Evolutionary conservation across 1,139 yeast species (phyloP).

Genomic region (Zygosaccharomyces sapae): DNA sequence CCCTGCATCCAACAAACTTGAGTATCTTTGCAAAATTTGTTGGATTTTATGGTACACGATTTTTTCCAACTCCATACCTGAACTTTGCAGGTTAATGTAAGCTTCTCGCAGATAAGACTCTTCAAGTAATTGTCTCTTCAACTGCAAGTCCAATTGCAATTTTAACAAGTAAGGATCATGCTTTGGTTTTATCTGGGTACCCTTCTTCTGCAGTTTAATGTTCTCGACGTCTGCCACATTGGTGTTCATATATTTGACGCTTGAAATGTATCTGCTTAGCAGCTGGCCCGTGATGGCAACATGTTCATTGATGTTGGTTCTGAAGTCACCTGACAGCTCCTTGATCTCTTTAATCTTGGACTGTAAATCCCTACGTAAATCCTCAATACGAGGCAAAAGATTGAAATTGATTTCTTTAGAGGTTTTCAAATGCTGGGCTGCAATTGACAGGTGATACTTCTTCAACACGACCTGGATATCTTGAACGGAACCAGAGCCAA

Average conservation of each 20-base stretch:
- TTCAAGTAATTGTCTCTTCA: constrained; percentile 62
- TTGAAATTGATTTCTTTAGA: constrained; percentile 56
- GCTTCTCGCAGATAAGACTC: constrained; percentile 71
- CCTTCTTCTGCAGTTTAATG: constrained; percentile 16
- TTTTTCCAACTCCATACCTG: constrained; percentile 69
- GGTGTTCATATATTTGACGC: constrained; percentile 33
- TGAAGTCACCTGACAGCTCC: constrained; percentile 35
- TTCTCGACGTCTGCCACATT: constrained; percentile 20
- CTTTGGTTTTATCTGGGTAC: constrained; percentile 34
- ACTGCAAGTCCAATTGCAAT: constrained; percentile 60
- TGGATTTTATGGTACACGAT: constrained; percentile 66
- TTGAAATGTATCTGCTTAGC: constrained; percentile 43
- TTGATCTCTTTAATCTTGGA: constrained; percentile 58
- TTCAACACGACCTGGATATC: constrained; percentile 46
- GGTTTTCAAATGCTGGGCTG: constrained; percentile 45
- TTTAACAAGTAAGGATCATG: constrained; percentile 66
- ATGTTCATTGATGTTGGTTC: constrained; percentile 36
- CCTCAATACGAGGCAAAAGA: constrained; percentile 66
- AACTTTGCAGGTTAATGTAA: constrained; percentile 60
- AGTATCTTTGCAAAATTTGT: constrained; percentile 52
- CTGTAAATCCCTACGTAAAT: constrained; percentile 59
- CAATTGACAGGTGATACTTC: constrained; percentile 44
- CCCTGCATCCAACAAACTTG: constrained; percentile 54
- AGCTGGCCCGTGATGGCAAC: constrained; percentile 43
- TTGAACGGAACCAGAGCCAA: constrained; percentile 49